These are phyloP conservation scores for Blastobotrys malaysiensis DNA, from an alignment of 1,139 yeast genomes.

Conservation along the genomic window DNA sequence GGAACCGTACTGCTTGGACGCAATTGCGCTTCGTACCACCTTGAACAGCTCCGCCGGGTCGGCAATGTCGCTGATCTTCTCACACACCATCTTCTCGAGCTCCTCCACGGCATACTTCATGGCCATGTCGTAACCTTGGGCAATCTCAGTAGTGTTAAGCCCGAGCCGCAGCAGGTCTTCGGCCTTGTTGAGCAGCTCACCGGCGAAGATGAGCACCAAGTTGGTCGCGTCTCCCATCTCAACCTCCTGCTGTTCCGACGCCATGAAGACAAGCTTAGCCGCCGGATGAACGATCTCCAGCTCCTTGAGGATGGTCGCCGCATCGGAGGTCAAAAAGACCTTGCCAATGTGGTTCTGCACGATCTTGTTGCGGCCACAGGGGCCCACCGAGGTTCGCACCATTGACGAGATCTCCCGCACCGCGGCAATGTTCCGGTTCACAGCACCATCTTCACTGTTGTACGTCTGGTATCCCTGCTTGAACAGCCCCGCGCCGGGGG, in stretches of 20 bases:
- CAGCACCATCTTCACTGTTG: constrained; percentile 90
- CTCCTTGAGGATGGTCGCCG: constrained; percentile 92
- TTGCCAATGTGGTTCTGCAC: constrained; percentile 81
- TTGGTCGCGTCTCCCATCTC: constrained; percentile 82
- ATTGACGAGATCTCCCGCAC: constrained; percentile 88
- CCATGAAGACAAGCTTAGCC: constrained; percentile 92
- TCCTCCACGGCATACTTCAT: constrained; percentile 60
- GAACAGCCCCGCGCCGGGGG: constrained; percentile 89
- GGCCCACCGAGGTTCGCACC: constrained; percentile 93
- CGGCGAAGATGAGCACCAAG: constrained; percentile 75
- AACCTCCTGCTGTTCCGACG: constrained; percentile 91
- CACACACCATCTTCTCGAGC: constrained; percentile 61
- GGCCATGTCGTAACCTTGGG: constrained; percentile 85
- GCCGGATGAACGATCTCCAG: constrained; percentile 96
- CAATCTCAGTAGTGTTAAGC: constrained; percentile 80
- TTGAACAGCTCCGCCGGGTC: constrained; percentile 57
- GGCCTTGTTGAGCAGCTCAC: constrained; percentile 78
- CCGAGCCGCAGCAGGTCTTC: constrained; percentile 83
- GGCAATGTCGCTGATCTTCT: constrained; percentile 53
- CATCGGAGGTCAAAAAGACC: constrained; percentile 89
- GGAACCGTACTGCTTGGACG: constrained; percentile 89
- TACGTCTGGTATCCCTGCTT: constrained; percentile 94
- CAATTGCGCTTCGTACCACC: constrained; percentile 79
- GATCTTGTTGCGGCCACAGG: constrained; percentile 94
- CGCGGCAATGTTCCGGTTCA: constrained; percentile 85